phyloP scores from a whole-genome alignment of 73 alveolate species.

The Tetrahymena borealis region DNA sequence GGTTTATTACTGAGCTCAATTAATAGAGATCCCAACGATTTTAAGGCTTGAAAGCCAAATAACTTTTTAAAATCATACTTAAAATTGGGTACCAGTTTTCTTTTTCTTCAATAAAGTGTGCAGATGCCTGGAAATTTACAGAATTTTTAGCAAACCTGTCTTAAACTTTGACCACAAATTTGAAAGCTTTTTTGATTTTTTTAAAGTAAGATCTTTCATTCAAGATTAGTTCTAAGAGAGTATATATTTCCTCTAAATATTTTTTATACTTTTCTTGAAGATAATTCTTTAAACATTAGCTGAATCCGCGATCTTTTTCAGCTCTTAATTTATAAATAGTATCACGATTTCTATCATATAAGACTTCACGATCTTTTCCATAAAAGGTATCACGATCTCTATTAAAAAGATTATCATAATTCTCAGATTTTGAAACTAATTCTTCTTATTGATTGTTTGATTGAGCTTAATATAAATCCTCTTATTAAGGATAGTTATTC shows the following conservation, averaged over 20 bases:
- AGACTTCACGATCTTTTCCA: not conserved
- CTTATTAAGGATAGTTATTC: no score
- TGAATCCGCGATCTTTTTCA: not conserved
- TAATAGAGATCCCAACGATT: not conserved
- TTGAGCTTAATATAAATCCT: no score
- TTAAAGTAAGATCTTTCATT: not conserved
- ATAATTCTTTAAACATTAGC: not conserved
- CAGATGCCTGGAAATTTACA: not conserved
- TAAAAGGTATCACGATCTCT: not conserved
- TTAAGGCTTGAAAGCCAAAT: not conserved
- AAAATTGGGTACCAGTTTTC: not conserved
- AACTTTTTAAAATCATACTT: not conserved
- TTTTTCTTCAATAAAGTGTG: not conserved
- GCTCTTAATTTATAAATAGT: not conserved
- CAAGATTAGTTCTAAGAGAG: not conserved
- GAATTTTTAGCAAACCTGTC: not conserved
- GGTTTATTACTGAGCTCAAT: not conserved
- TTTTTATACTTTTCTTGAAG: not conserved
- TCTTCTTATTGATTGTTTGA: not conserved
- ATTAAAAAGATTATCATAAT: not conserved
- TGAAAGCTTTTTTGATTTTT: not conserved
- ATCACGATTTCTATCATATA: not conserved
- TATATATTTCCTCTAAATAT: not conserved
- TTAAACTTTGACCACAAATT: not conserved
- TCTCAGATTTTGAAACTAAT: not conserved